Base-by-base conservation (phyloP, 805 yeast genomes). In the Candida silvicultrix region DNA sequence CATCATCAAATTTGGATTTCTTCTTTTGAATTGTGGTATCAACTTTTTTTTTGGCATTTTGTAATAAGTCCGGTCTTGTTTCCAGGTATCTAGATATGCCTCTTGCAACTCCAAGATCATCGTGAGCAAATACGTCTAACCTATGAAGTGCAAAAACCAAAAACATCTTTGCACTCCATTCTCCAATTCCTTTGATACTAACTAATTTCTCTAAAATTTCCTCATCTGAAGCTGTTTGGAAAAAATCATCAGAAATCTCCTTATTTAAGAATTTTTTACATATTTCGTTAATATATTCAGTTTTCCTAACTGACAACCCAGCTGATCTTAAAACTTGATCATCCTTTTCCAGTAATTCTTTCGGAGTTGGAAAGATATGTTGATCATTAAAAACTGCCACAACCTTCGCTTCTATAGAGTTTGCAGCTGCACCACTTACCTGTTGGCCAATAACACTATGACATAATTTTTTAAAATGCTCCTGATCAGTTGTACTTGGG, bases 111-210 rank as follows among this genome's bases (percentile, higher is more conserved):
- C 97, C 97, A 41, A 90, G 65, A 64, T 90, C 97, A 18, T 81
- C 87, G 5, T 77, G 67, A 5, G 94, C 83, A 61, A 88, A 88
- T 0, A 87, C 78, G 60, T 90, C 82, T 58, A 77, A 59, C 46
- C 86, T 73, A 22, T 73, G 74, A 40, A 89, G 65, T 1, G 85
- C 84, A 58, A 88, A 88, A 20, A 83, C 58, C 16, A 86, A 64
- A 63, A 89, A 90, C 96, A 90, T 90, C 45, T 84, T 85, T 0
- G 94, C 90, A 5, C 89, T 79, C 98, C 98, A 90, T 2, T 74
- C 73, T 0, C 94, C 95, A 16, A 86, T 75, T 0, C 95, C 95
- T 56, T 85, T 84, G 50, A 85, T 67, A 22, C 60, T 60, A 0
- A 75, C 73, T 44, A 83, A 62, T 47, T 73, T 75, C 18, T 70